Evolutionary conservation across 192 early-diverging fungal genomes (phyloP).

Genomic region (Entophlyctis helioformis): DNA sequence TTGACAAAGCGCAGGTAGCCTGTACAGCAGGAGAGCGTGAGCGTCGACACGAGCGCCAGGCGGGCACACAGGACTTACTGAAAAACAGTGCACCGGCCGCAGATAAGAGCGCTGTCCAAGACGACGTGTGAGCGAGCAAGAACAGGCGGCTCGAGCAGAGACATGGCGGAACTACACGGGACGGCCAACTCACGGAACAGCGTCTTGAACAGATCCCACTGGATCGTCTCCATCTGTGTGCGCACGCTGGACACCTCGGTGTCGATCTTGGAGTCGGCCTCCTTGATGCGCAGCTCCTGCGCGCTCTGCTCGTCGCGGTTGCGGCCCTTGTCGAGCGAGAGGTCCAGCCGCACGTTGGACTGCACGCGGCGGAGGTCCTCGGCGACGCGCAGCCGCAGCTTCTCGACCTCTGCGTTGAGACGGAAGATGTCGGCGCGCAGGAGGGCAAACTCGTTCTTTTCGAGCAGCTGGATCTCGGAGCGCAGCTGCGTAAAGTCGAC

Average conservation of each 20-base stretch:
- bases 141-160: not conserved
- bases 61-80: slow-evolving; percentile 19
- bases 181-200: slow-evolving; percentile 18
- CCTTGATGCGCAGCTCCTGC: slow-evolving; percentile 74
- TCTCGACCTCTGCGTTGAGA: slow-evolving; percentile 68
- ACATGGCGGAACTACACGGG: not conserved
- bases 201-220: slow-evolving; percentile 46
- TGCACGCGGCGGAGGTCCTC: slow-evolving; percentile 80
- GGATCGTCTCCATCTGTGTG: slow-evolving; percentile 82
- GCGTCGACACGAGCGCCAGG: not conserved
- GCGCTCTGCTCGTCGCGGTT: slow-evolving; percentile 74
- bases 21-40: not conserved
- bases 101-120: slow-evolving; percentile 19
- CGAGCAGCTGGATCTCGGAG: slow-evolving; percentile 75
- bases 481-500: slow-evolving; percentile 83
- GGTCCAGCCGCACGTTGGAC: slow-evolving; percentile 71
- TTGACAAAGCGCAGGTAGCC: slow-evolving; percentile 18
- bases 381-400: slow-evolving; percentile 63
- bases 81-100: slow-evolving; percentile 29
- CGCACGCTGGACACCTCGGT: slow-evolving; percentile 69
- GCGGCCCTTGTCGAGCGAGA: slow-evolving; percentile 79
- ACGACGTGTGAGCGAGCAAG: not conserved
- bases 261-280: slow-evolving; percentile 80
- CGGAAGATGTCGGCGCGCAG: slow-evolving; percentile 74
- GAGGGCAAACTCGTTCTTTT: slow-evolving; percentile 78